Evolutionary conservation across 768 basidiomycete genomes (phyloP), one percentile per base, ranked within the genome.

Genomic region (Termitomyces sp.): DNA sequence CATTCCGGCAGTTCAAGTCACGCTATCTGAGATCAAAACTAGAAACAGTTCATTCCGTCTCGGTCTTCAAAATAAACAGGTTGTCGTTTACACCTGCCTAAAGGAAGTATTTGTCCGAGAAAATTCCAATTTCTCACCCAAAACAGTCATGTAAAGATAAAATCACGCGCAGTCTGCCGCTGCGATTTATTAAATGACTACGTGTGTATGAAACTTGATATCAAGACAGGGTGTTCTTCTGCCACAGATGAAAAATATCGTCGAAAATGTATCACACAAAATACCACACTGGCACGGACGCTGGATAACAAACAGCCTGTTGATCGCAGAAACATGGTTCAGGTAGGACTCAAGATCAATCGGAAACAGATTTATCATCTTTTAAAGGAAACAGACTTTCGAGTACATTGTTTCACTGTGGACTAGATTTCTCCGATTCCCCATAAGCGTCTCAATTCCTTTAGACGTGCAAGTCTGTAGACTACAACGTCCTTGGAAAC

Each of bases 331-430:
- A 28, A 29, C 18, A 10, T 12, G 3, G 12, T 33, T 12, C 6
- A 5, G 13, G 12, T 49, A 20, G n/a, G n/a, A 33, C 16, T 28
- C 45, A 5, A 18, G 3, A 46, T 51, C 53, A 26, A 57, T 57
- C 48, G 13, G 52, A 26, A 50, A 20, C 16, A 29, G 50, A 39
- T 42, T 36, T 20, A 33, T 4, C 29, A 22, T 18, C n/a, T n/a
- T n/a, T n/a, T n/a, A n/a, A 29, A 42, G n/a, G 13, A 49, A 53
- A 24, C n/a, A 62, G 57, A 13, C 61, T 36, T 46, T 7, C 16
- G 29, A 56, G 51, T 18, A 28, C 56, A 18, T 46, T 70, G 76
- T 56, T 65, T 76, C 74, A 72, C 15, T 22, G 8, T 42, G 69
- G 60, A 42, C 66, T 55, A 45, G 66, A 63, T 20, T 67, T 68